These are phyloP conservation scores for Acacia concinna DNA, from an alignment of 331 rosid genomes.

Conservation along the genomic window DNA sequence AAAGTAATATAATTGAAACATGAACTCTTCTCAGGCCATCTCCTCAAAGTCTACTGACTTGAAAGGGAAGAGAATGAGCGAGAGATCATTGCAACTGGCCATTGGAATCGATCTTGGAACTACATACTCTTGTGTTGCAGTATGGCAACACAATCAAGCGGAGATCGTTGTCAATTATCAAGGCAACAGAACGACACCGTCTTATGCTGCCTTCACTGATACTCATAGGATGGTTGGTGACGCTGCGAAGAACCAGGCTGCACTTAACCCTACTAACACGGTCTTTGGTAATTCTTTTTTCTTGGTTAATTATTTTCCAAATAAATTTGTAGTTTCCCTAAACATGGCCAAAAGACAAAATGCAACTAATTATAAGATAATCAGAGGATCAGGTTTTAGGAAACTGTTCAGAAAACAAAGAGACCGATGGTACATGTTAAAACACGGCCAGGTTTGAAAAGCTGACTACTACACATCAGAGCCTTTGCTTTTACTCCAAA, in stretches of 20 bases:
- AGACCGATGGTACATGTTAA: too few relatives aligned
- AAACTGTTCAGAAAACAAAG: too few relatives aligned
- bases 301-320: too few relatives aligned
- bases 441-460: too few relatives aligned
- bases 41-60: neutral
- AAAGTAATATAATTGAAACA: too few relatives aligned
- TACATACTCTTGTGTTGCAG: neutral
- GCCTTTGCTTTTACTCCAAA: too few relatives aligned
- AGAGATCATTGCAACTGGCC: neutral
- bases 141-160: neutral
- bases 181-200: constrained; percentile 19
- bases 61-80: neutral
- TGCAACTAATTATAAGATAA: too few relatives aligned
- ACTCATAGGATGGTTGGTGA: constrained; percentile 9
- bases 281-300: neutral
- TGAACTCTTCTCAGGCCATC: too few relatives aligned
- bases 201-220: constrained; percentile 22
- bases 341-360: too few relatives aligned
- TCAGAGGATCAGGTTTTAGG: too few relatives aligned
- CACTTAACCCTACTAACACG: constrained; percentile 17
- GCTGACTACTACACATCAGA: too few relatives aligned
- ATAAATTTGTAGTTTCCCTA: too few relatives aligned
- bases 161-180: constrained; percentile 23
- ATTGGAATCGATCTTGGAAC: neutral
- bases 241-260: constrained; percentile 31